A percentile compares a stretch with the other conserved stretches of the same genome.
These are phyloP conservation scores for Colletotrichum eleusines DNA, from an alignment of 2,329 filamentous ascomycete species.

Conservation along the genomic window DNA sequence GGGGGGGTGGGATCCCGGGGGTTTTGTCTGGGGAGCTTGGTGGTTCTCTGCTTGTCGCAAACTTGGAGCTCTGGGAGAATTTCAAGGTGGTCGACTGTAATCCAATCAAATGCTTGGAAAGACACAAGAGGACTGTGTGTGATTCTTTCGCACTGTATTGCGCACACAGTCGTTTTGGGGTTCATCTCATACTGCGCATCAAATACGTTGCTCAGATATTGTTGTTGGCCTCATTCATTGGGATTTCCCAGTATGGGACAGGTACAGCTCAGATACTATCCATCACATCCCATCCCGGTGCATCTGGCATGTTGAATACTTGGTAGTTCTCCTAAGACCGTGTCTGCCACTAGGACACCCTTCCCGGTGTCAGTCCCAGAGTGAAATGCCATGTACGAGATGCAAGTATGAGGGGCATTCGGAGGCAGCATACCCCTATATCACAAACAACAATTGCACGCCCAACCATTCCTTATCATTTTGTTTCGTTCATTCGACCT, in stretches of 20 bases:
- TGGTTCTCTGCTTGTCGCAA: conserved; percentile 19
- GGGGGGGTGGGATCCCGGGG: background rate
- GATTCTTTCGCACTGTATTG: background rate
- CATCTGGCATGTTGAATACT: background rate
- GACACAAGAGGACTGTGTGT: conserved; percentile 7
- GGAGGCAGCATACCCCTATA: conserved; percentile 8
- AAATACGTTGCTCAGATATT: background rate
- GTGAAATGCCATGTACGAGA: too few species aligned
- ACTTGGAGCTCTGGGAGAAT: conserved; percentile 37
- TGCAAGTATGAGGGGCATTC: background rate
- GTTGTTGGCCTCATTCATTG: too few species aligned
- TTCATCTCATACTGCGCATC: background rate
- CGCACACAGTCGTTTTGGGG: background rate
- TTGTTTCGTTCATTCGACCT: conserved; percentile 40
- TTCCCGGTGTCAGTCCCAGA: background rate
- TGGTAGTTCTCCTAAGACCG: background rate
- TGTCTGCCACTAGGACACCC: background rate
- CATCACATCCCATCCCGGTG: background rate
- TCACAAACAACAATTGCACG: conserved; percentile 6
- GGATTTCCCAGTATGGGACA: background rate
- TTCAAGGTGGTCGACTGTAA: conserved; percentile 23
- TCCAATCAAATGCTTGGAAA: conserved; percentile 38
- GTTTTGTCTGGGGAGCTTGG: conserved; percentile 1
- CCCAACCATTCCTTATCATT: conserved; percentile 39
- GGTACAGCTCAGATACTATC: too few species aligned